phyloP scores from a whole-genome alignment of 306 rosid species.

The Lotus japonicus region DNA sequence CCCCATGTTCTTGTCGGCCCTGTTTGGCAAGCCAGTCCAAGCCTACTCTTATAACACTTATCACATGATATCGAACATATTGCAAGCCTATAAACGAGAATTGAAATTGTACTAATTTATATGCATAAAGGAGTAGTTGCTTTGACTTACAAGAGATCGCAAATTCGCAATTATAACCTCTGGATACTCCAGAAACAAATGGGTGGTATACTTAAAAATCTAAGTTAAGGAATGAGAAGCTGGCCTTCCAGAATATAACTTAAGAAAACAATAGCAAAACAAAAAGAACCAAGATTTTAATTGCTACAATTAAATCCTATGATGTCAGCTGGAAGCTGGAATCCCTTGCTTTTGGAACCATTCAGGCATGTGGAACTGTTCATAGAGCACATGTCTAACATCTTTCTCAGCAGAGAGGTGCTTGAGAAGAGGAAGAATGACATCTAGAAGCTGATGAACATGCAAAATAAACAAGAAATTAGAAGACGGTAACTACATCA shows the following conservation, averaged over 20 bases:
- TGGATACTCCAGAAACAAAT: conserved; percentile 24
- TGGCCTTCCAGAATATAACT: conserved; percentile 15
- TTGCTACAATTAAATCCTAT: neutral
- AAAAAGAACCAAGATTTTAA: neutral
- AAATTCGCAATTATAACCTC: conserved; percentile 15
- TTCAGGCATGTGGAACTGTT: conserved; percentile 74
- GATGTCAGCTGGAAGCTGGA: conserved; percentile 41
- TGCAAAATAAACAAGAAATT: neutral
- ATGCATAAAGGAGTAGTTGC: conserved; percentile 9
- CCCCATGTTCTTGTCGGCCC: too few species aligned
- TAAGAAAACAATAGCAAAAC: neutral
- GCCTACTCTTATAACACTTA: too few species aligned
- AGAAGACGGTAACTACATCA: neutral
- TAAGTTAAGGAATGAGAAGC: neutral
- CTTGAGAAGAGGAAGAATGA: conserved; percentile 81
- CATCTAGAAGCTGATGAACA: conserved; percentile 66
- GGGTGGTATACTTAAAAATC: conserved; percentile 26
- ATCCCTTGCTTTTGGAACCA: conserved; percentile 85
- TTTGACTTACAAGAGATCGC: neutral
- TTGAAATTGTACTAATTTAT: conserved; percentile 20
- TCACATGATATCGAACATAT: neutral
- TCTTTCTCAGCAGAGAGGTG: conserved; percentile 58
- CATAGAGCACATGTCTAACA: conserved; percentile 61
- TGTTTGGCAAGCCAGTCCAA: too few species aligned
- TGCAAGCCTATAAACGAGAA: conserved; percentile 30